Evolutionary conservation across 495 filamentous ascomycete genomes (phyloP).

Genomic region (Podospora pseudoanserina): DNA sequence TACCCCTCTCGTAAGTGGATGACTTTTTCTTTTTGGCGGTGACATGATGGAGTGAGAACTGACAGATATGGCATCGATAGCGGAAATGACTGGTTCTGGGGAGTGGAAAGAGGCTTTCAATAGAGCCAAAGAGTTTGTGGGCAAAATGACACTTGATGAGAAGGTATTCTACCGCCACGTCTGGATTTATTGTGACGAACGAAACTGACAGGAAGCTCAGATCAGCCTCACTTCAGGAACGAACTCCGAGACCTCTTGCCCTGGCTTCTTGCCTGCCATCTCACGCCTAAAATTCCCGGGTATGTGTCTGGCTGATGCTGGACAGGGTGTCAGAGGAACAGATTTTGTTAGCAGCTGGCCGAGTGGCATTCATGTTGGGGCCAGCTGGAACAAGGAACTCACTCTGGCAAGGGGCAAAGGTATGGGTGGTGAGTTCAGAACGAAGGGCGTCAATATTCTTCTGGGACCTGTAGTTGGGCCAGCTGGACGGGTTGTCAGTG

Average conservation of each 20-base stretch:
- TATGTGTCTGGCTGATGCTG: constrained; percentile 61
- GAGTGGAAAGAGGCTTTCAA: constrained; percentile 48
- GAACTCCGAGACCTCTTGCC: constrained; percentile 44
- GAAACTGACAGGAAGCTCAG: constrained; percentile 19
- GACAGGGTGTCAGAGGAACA: constrained; percentile 55
- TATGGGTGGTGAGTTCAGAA: constrained; percentile 57
- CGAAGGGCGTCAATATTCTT: constrained; percentile 63
- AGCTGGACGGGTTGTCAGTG: constrained; percentile 47
- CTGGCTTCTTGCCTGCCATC: constrained; percentile 51
- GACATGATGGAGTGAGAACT: background rate
- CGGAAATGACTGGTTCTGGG: constrained; percentile 37
- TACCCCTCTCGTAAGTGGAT: constrained; percentile 52
- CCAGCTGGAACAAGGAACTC: constrained; percentile 55
- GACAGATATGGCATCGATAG: constrained; percentile 45
- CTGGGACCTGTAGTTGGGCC: constrained; percentile 64
- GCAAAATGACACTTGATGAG: constrained; percentile 56
- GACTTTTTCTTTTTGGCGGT: background rate
- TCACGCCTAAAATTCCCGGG: constrained; percentile 57
- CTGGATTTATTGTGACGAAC: background rate
- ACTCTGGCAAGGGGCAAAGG: constrained; percentile 45
- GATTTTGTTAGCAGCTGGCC: constrained; percentile 60
- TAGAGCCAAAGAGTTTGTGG: constrained; percentile 53
- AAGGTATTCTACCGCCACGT: constrained; percentile 51
- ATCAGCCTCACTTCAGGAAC: constrained; percentile 53
- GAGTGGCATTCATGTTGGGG: constrained; percentile 55